phyloP scores from a whole-genome alignment of 75 land plant genomes.

The Pseudotsuga menziesii region DNA sequence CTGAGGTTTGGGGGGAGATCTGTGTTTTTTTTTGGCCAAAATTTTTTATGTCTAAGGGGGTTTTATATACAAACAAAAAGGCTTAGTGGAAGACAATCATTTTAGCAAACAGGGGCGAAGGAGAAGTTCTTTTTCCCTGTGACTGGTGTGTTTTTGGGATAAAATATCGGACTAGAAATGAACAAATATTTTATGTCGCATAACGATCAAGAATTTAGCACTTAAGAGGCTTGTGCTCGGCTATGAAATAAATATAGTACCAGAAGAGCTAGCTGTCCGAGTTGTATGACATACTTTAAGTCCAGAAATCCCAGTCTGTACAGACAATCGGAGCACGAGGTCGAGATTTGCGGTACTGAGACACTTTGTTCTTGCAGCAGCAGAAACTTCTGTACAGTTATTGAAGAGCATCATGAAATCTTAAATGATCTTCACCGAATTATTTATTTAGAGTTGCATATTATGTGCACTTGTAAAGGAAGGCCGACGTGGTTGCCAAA shows the following conservation, averaged over 20 bases:
- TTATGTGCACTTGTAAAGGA: too few species aligned
- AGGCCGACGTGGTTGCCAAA: too few species aligned
- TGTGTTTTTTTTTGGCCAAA: background rate
- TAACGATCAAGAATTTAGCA: background rate
- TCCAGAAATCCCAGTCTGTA: background rate
- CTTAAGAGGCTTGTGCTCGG: background rate
- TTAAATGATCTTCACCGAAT: too few species aligned
- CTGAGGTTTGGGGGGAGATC: background rate
- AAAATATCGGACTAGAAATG: background rate
- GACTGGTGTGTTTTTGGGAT: background rate
- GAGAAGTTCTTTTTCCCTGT: background rate
- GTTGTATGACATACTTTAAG: background rate
- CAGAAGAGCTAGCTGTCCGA: too few species aligned
- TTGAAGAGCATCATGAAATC: too few species aligned
- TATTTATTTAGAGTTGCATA: too few species aligned
- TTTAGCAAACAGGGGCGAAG: background rate
- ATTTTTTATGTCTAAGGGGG: background rate
- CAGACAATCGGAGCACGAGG: background rate
- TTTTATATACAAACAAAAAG: too few species aligned
- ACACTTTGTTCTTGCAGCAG: too few species aligned
- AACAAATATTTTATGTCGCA: background rate
- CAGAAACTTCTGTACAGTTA: too few species aligned
- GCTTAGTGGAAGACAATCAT: too few species aligned
- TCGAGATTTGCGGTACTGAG: background rate
- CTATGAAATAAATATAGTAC: background rate